A percentile compares a stretch with the other conserved stretches of the same genome.
phyloP scores from a whole-genome alignment of 106 monocot species.

The Agapanthus africanus region DNA sequence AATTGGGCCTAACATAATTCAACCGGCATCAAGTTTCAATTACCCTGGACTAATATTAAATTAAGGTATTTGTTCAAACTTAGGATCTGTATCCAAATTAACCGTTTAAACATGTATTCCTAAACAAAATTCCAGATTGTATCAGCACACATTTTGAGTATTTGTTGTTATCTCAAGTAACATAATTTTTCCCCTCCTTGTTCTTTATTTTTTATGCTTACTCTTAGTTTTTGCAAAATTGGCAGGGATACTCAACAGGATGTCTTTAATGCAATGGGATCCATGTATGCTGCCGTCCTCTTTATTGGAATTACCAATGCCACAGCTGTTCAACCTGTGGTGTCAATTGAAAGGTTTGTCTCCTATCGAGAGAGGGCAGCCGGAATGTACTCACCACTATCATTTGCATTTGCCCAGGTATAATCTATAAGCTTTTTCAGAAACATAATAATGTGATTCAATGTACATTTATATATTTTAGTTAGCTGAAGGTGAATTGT shows the following conservation, averaged over 20 bases:
- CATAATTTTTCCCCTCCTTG: background rate
- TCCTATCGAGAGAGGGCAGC: slow-evolving; percentile 96
- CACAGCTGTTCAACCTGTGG: slow-evolving; percentile 90
- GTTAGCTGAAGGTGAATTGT: slow-evolving; percentile 13
- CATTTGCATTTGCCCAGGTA: slow-evolving; percentile 97
- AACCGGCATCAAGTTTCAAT: background rate
- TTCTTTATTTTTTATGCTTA: background rate
- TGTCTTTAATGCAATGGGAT: slow-evolving; percentile 96
- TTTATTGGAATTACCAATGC: slow-evolving; percentile 98
- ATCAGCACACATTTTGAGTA: background rate
- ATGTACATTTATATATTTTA: background rate
- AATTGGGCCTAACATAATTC: background rate
- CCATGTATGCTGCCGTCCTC: slow-evolving; percentile 98
- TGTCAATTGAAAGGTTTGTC: slow-evolving; percentile 93
- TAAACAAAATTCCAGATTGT: background rate
- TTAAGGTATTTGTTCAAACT: too few relatives aligned
- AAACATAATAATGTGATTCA: slow-evolving; percentile 12
- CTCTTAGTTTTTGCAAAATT: background rate
- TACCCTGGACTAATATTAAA: background rate
- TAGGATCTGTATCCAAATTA: background rate
- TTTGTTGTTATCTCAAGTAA: background rate
- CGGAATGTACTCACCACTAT: slow-evolving; percentile 94
- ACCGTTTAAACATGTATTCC: background rate
- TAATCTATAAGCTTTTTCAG: slow-evolving; percentile 4
- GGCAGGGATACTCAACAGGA: slow-evolving; percentile 84